Evolutionary conservation across 2,329 filamentous ascomycete species (phyloP).

Genomic region (Monosporascus sp.): DNA sequence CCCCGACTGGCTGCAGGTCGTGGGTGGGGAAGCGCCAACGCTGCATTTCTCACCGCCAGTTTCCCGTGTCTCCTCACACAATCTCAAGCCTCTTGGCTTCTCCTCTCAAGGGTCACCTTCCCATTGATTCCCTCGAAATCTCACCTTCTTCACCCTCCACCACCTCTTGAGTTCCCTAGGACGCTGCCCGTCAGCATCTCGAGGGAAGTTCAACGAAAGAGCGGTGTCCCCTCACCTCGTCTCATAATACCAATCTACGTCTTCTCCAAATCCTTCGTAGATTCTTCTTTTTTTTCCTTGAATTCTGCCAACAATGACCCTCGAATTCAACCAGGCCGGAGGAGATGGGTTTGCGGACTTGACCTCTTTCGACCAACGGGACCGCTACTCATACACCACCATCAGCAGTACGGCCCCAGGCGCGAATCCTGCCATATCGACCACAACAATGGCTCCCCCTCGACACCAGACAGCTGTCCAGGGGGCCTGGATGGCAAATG

Average conservation of each 20-base stretch:
- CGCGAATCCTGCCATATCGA: conserved; percentile 31
- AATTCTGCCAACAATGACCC: conserved; percentile 44
- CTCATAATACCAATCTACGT: conserved; percentile 42
- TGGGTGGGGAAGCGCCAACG: conserved; percentile 28
- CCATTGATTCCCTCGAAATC: conserved; percentile 25
- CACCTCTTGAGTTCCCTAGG: conserved; percentile 17
- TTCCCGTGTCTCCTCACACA: conserved; percentile 26
- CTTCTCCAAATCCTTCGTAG: conserved; percentile 32
- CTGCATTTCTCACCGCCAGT: conserved; percentile 29
- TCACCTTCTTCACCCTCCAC: conserved; percentile 28
- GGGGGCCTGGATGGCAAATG: conserved; percentile 42
- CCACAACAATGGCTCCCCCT: conserved; percentile 34
- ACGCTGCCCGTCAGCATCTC: conserved; percentile 14
- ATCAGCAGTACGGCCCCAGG: conserved; percentile 27
- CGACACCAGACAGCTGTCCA: conserved; percentile 25
- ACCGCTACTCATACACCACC: conserved; percentile 49
- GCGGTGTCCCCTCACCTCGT: conserved; percentile 38
- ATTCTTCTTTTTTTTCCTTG: conserved; percentile 28
- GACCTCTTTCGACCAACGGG: conserved; percentile 52
- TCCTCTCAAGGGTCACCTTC: conserved; percentile 21
- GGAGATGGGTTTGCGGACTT: conserved; percentile 58
- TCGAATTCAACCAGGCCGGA: conserved; percentile 54
- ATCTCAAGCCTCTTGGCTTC: conserved; percentile 19
- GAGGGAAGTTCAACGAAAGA: conserved; percentile 32
- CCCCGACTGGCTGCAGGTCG: conserved; percentile 19